Evolutionary conservation across 306 rosid species (phyloP), one percentile per base, ranked within the genome.

Genomic region (Cucurbita maxima): DNA sequence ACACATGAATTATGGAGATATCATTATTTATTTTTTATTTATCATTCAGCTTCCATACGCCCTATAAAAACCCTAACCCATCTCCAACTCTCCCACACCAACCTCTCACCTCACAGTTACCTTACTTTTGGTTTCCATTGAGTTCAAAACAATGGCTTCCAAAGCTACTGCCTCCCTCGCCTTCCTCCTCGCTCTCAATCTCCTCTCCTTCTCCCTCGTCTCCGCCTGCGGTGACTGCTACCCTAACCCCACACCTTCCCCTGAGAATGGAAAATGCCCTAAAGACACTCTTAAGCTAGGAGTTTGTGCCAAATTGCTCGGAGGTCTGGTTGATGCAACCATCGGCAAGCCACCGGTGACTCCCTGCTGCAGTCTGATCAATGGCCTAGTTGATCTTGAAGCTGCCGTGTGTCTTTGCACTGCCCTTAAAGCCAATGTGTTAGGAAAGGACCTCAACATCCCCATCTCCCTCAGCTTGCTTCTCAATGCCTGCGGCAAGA

Each of bases 371-470:
- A 1, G 77, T 19, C 82, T 91, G 44, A 37, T 91, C 25, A 34
- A 86, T 8, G 96, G 97, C 3, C 96, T 91, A 13, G 86, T 59
- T 22, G 87, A 89, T 51, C 79, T 89, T 12, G 96, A 89, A 36
- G 93, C 93, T 11, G 96, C 93, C 1, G 71, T 76, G 1, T 91
- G 97, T 76, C 91, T 91, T 11, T 91, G 96, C 84, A 84, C 91
- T 74, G 96, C 84, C 43, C 77, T 89, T 36, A 89, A 2, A 19
- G 96, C 93, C 6, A 86, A 81, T 79, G 80, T 89, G 71, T 74
- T 91, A 59, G 96, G 96, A 47, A 83, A 81, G 76, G 79, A 78
- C 73, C 84, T 91, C 37, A 86, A 89, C 82, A 41, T 91, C 73
- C 97, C 96, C 0, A 0, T 89, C 66, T 79, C 93, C 0, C 93